Percentiles rank a stretch among this genome's conserved stretches.
These are phyloP conservation scores for Dicorynia guianensis DNA, from an alignment of 306 rosid species.

Conservation along the genomic window DNA sequence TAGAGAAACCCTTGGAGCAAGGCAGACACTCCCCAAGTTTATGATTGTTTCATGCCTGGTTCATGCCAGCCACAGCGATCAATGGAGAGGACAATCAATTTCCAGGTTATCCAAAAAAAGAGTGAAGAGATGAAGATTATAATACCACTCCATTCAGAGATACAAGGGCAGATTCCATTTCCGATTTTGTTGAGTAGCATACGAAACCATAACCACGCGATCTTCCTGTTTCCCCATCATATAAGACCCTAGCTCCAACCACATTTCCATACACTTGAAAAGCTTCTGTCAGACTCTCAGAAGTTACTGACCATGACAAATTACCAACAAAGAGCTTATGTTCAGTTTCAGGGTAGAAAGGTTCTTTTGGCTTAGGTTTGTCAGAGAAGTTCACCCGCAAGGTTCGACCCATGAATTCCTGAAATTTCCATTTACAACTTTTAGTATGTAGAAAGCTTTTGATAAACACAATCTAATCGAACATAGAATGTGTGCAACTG, in stretches of 20 bases:
- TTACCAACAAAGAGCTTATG: slow-evolving; percentile 87
- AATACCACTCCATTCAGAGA: slow-evolving; percentile 74
- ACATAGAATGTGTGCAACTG: slow-evolving; percentile 5
- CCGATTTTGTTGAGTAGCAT: slow-evolving; percentile 68
- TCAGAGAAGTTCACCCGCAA: slow-evolving; percentile 87
- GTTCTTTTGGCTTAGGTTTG: slow-evolving; percentile 85
- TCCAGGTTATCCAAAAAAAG: no score
- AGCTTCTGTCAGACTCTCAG: slow-evolving; percentile 74
- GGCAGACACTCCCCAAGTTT: no score
- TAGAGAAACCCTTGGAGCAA: no score
- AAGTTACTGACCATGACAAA: slow-evolving; percentile 86
- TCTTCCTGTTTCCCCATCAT: slow-evolving; percentile 83
- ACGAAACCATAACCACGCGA: slow-evolving; percentile 96
- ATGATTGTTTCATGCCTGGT: no score
- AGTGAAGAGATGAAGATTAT: slow-evolving; percentile 18
- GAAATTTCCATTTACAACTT: slow-evolving; percentile 38
- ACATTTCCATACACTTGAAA: slow-evolving; percentile 85
- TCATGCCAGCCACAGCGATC: no score
- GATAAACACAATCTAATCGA: slow-evolving; percentile 4
- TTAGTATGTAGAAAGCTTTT: slow-evolving; percentile 12
- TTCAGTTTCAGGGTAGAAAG: slow-evolving; percentile 88
- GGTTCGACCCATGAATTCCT: slow-evolving; percentile 85
- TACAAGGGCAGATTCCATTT: slow-evolving; percentile 87
- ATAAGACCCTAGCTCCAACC: slow-evolving; percentile 92
- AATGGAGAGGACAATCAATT: no score